Conservation (phyloP, 257 asterid species). For the Penstemon davidsonii region DNA sequence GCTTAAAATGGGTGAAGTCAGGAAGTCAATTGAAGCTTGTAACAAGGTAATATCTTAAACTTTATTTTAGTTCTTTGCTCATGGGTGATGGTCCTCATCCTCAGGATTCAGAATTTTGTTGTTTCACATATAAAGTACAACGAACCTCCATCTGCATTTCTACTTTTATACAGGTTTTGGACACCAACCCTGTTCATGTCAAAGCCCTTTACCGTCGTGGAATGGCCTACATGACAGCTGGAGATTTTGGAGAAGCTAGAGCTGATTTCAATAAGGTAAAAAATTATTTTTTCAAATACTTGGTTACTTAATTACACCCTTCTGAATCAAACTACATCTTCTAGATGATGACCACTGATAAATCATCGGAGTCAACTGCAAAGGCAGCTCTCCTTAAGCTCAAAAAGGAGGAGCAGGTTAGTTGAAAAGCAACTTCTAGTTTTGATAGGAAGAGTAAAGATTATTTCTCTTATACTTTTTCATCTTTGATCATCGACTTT, state of each 20-base stretch:
- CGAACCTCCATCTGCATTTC: conserved; percentile 12
- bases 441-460: neutral
- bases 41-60: conserved; percentile 66
- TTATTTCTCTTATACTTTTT: neutral
- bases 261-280: conserved; percentile 81
- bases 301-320: neutral
- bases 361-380: conserved; percentile 73
- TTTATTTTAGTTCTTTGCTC: neutral
- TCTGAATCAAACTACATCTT: conserved; percentile 24
- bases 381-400: conserved; percentile 86
- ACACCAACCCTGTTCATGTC: conserved; percentile 80
- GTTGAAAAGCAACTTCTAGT: conserved; percentile 20
- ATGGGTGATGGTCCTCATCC: neutral
- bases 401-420: conserved; percentile 91
- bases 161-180: conserved; percentile 65
- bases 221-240: conserved; percentile 86
- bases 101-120: conserved; percentile 8
- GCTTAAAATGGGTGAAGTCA: conserved; percentile 79
- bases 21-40: conserved; percentile 85
- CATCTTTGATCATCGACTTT: neutral
- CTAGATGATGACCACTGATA: conserved; percentile 80
- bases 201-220: conserved; percentile 97
- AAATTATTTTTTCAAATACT: neutral
- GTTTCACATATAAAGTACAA: neutral
- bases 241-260: conserved; percentile 91